Percentiles rank a stretch among this genome's conserved stretches.
These are phyloP conservation scores for Arabis alpina DNA, from an alignment of 345 rosid species.

Conservation along the genomic window DNA sequence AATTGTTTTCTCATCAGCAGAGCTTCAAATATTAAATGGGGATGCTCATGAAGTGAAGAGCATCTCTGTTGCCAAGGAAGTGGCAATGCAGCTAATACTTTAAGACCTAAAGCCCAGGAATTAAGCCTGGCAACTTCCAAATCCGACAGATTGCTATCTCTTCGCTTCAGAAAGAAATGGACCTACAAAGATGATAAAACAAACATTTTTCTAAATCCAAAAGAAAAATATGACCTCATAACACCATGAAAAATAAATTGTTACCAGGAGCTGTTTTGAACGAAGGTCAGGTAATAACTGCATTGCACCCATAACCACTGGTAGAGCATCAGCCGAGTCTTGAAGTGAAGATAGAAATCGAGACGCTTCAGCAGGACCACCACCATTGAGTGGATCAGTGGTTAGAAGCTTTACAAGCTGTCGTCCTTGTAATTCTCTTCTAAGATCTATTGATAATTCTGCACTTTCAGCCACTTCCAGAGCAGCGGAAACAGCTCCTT, in stretches of 20 bases:
- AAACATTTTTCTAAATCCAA: slow-evolving; percentile 23
- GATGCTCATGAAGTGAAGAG: slow-evolving; percentile 95
- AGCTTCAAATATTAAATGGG: slow-evolving; percentile 90
- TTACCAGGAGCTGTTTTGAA: slow-evolving; percentile 96
- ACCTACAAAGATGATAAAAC: slow-evolving; percentile 61
- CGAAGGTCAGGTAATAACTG: slow-evolving; percentile 92
- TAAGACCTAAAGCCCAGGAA: slow-evolving; percentile 98
- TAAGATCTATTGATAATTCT: slow-evolving; percentile 77
- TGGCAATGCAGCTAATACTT: slow-evolving; percentile 93
- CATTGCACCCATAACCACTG: slow-evolving; percentile 99
- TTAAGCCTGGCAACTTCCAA: slow-evolving; percentile 83
- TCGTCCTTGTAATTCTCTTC: slow-evolving; percentile 93
- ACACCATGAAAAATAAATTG: slow-evolving; percentile 11
- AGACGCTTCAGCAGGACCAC: slow-evolving; percentile 99
- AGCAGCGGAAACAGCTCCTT: slow-evolving; percentile 98
- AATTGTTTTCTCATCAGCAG: slow-evolving; percentile 97
- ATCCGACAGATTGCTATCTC: slow-evolving; percentile 80
- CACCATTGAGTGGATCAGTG: slow-evolving; percentile 95
- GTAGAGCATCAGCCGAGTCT: slow-evolving; percentile 91
- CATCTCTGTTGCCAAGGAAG: slow-evolving; percentile 99
- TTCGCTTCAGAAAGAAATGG: slow-evolving; percentile 92
- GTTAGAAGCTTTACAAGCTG: slow-evolving; percentile 98
- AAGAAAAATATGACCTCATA: slow-evolving; percentile 1
- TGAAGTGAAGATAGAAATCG: slow-evolving; percentile 89
- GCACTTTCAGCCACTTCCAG: slow-evolving; percentile 98